phyloP scores from a whole-genome alignment of 2,329 filamentous ascomycete genomes.

The Penicillium sp. region DNA sequence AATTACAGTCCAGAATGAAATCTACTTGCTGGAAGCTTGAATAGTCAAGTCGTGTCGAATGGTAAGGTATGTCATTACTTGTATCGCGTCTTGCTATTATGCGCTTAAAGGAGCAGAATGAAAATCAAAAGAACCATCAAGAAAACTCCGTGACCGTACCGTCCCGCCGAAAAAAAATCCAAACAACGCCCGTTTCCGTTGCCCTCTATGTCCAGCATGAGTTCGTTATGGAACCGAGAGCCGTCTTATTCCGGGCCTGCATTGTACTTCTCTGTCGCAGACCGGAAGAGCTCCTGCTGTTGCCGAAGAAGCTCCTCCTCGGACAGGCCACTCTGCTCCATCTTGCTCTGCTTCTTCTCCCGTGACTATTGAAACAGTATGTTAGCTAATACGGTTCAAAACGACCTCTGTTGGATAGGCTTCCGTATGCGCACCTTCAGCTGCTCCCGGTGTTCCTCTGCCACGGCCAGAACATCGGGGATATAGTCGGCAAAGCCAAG shows the following conservation, averaged over 20 bases:
- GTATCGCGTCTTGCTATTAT: slow-evolving; percentile 4
- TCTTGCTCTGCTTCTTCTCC: slow-evolving; percentile 96
- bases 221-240: slow-evolving; percentile 11
- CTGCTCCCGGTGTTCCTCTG: slow-evolving; percentile 87
- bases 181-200: slow-evolving; percentile 29
- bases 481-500: slow-evolving; percentile 94
- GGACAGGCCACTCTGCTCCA: slow-evolving; percentile 89
- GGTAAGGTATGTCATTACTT: slow-evolving; percentile 9
- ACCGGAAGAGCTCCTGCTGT: slow-evolving; percentile 89
- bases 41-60: too few relatives aligned
- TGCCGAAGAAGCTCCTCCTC: slow-evolving; percentile 86
- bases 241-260: slow-evolving; percentile 45
- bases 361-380: slow-evolving; percentile 63
- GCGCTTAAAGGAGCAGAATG: neutral
- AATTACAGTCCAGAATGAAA: too few relatives aligned
- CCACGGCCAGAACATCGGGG: slow-evolving; percentile 80
- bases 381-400: slow-evolving; percentile 14
- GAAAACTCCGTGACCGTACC: slow-evolving; percentile 1
- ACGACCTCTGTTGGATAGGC: neutral
- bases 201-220: slow-evolving; percentile 38
- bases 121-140: neutral
- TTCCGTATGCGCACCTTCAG: slow-evolving; percentile 69
- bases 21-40: too few relatives aligned
- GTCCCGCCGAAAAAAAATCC: slow-evolving; percentile 12
- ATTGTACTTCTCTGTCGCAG: slow-evolving; percentile 73